These are phyloP conservation scores for Yamadazyma laniorum DNA, from an alignment of 805 yeast species.

Conservation along the genomic window DNA sequence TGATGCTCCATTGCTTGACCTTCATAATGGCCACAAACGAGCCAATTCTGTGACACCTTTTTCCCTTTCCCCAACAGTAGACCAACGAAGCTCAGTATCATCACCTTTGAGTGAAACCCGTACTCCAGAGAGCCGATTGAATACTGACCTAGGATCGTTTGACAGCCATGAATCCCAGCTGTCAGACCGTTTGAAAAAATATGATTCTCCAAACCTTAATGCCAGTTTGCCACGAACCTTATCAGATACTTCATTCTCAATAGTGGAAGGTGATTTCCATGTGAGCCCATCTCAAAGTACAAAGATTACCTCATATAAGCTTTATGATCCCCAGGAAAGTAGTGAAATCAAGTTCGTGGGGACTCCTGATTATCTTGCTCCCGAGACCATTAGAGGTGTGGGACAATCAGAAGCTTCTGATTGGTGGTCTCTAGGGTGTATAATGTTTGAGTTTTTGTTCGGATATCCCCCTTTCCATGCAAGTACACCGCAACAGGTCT, in stretches of 20 bases:
- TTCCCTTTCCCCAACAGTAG: constrained; percentile 41
- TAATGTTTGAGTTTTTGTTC: constrained; percentile 83
- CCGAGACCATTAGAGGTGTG: constrained; percentile 86
- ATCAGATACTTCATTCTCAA: constrained; percentile 57
- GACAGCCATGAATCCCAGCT: not conserved
- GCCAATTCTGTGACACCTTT: constrained; percentile 45
- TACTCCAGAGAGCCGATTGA: not conserved
- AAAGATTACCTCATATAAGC: constrained; percentile 44
- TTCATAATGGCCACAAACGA: constrained; percentile 26
- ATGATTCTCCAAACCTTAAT: constrained; percentile 44
- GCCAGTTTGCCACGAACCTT: constrained; percentile 49
- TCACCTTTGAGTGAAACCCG: constrained; percentile 9
- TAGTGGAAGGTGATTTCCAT: constrained; percentile 50
- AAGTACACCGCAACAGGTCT: constrained; percentile 72
- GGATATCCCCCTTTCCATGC: constrained; percentile 97
- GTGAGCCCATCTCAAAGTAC: constrained; percentile 26
- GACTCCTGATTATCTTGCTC: constrained; percentile 96
- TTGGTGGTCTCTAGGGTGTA: constrained; percentile 99
- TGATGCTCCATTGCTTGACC: constrained; percentile 26
- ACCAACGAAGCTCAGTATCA: constrained; percentile 14
- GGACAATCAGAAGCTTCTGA: constrained; percentile 86
- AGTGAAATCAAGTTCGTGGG: constrained; percentile 76
- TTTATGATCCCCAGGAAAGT: constrained; percentile 64
- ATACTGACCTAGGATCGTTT: not conserved
- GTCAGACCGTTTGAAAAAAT: constrained; percentile 3